Percentiles rank a stretch among this genome's conserved stretches.
phyloP scores from a whole-genome alignment of 192 early-diverging fungal genomes.

The Gonapodya prolifera region DNA sequence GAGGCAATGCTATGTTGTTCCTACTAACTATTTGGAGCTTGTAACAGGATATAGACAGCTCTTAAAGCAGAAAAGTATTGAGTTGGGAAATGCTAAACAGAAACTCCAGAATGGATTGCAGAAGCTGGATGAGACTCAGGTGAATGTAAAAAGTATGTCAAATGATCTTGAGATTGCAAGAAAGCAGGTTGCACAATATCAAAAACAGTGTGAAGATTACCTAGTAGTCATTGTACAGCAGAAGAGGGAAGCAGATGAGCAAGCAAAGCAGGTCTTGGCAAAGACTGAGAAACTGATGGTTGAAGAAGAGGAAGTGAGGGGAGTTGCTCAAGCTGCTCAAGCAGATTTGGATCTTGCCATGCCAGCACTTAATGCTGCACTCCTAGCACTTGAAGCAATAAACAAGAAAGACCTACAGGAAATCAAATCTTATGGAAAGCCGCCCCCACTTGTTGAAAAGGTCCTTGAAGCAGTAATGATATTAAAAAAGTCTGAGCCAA shows the following conservation, averaged over 20 bases:
- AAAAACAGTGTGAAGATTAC: constrained; percentile 54
- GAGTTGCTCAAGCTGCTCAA: constrained; percentile 6
- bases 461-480: constrained; percentile 10
- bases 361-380: constrained; percentile 9
- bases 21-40: constrained; percentile 8
- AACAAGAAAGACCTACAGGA: constrained; percentile 10
- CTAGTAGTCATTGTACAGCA: constrained; percentile 53
- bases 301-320: constrained; percentile 7
- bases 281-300: constrained; percentile 29
- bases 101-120: constrained; percentile 44
- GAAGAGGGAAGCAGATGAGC: constrained; percentile 49
- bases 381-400: constrained; percentile 6
- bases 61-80: constrained; percentile 21
- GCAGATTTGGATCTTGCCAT: constrained; percentile 11
- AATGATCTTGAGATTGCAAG: constrained; percentile 46
- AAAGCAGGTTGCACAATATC: constrained; percentile 44
- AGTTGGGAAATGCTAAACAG: constrained; percentile 33
- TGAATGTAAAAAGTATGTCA: constrained; percentile 42
- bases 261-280: constrained; percentile 40
- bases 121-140: constrained; percentile 44
- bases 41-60: constrained; percentile 3
- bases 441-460: constrained; percentile 8
- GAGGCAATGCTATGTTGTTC: constrained; percentile 3
- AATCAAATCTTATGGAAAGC: constrained; percentile 11
- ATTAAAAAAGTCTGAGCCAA: constrained; percentile 11